Conservation (phyloP, 306 rosid genomes). For the Calophaca sinica region DNA sequence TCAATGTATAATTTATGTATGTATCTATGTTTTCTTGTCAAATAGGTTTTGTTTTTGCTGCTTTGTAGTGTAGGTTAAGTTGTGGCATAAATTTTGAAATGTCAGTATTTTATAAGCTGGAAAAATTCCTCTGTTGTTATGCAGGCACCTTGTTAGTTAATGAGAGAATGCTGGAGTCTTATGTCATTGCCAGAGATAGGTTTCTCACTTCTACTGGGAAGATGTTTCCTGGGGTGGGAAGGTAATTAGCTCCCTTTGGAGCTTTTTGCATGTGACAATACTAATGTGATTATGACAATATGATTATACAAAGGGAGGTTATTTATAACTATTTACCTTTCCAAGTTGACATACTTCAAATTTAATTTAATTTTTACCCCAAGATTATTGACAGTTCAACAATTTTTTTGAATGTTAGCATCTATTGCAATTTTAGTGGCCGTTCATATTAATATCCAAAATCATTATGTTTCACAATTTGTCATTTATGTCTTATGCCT, state of each 20-base stretch:
- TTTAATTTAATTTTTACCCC: background rate
- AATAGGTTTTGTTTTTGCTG: constrained; percentile 25
- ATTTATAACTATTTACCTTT: constrained; percentile 16
- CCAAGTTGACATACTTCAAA: constrained; percentile 29
- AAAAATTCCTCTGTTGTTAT: constrained; percentile 29
- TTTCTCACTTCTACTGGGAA: constrained; percentile 82
- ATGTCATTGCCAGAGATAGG: constrained; percentile 96
- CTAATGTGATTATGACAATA: constrained; percentile 14
- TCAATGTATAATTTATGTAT: constrained; percentile 28
- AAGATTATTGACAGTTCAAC: background rate
- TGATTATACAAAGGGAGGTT: background rate
- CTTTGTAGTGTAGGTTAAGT: constrained; percentile 1
- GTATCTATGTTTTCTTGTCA: constrained; percentile 1
- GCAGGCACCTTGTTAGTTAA: constrained; percentile 88
- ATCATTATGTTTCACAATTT: background rate
- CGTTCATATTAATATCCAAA: constrained; percentile 9
- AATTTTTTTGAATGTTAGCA: background rate
- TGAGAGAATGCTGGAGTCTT: constrained; percentile 97
- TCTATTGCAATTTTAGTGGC: constrained; percentile 26
- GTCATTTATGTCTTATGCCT: background rate
- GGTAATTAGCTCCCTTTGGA: constrained; percentile 55
- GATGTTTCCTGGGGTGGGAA: constrained; percentile 91
- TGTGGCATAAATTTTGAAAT: constrained; percentile 14
- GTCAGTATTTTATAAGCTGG: constrained; percentile 16
- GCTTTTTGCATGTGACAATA: constrained; percentile 24